A percentile compares a stretch with the other conserved stretches of the same genome.
phyloP scores from a whole-genome alignment of 1,139 yeast species.

The Saccharomyces hybrid region DNA sequence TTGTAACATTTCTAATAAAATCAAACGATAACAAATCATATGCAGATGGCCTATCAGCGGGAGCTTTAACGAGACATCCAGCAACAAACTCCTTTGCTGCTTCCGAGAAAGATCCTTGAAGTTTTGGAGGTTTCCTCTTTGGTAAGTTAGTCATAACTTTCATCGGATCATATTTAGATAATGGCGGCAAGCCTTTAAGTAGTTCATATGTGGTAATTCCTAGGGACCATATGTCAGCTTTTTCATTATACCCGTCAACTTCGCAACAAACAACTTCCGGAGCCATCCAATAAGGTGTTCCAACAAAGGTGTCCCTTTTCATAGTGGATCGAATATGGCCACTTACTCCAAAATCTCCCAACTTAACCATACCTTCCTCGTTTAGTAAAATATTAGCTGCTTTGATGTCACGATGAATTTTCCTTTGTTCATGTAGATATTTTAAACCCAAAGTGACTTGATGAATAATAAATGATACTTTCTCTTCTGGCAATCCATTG shows the following conservation, averaged over 20 bases:
- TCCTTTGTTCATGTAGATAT: constrained; percentile 64
- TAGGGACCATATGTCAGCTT: constrained; percentile 83
- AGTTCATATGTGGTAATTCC: constrained; percentile 79
- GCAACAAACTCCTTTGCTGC: constrained; percentile 52
- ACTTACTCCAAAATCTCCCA: constrained; percentile 85
- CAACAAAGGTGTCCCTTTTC: constrained; percentile 67
- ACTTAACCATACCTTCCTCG: constrained; percentile 51
- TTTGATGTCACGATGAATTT: constrained; percentile 80
- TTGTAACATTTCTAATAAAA: constrained; percentile 34
- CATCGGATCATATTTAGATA: constrained; percentile 62
- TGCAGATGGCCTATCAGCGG: constrained; percentile 46
- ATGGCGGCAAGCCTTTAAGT: constrained; percentile 66
- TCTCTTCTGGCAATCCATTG: constrained; percentile 48
- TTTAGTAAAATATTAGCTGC: constrained; percentile 75
- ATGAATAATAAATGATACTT: constrained; percentile 50
- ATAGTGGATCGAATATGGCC: constrained; percentile 64
- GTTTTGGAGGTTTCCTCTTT: constrained; percentile 54
- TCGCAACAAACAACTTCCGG: constrained; percentile 58
- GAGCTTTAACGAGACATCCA: constrained; percentile 52
- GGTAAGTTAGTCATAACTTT: constrained; percentile 70
- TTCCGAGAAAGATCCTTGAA: constrained; percentile 41
- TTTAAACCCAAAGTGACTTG: constrained; percentile 56
- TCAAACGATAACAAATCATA: constrained; percentile 39
- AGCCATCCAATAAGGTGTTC: constrained; percentile 93
- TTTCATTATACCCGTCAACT: constrained; percentile 57